Evolutionary conservation across 495 filamentous ascomycete species (phyloP), one percentile per base, ranked within the genome.

Genomic region (Astrothelium subdiscretum): DNA sequence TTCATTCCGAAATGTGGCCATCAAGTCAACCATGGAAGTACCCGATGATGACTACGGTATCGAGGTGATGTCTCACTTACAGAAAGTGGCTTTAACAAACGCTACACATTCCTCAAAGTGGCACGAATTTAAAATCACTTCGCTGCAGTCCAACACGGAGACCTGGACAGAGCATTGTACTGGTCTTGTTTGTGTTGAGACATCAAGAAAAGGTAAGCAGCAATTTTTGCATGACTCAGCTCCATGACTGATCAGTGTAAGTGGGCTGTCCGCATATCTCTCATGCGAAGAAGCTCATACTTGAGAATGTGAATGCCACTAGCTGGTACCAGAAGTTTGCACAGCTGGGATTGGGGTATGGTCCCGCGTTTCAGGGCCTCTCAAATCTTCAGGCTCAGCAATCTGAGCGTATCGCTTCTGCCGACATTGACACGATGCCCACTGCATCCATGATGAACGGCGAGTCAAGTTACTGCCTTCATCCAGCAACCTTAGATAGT

Each of bases 401-500:
- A 38, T 38, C 13, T 38, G 6, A 38, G 13, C 32, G 13, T 13
- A 13, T 38, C 32, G 32, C 32, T 38, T 6, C 32, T 13, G 32
- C 32, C 32, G 32, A 38, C 13, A 13, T 38, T 13, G 13, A 38
- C 13, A 38, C 13, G 32, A 38, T 38, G 13, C 32, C 32, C 32
- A 38, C 32, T 38, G 32, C 32, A 13, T 38, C 32, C 32, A 38
- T 38, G 32, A 38, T 38, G 32, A 38, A 38, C 32, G 32, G 32
- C 5, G 32, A 38, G 32, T 72, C 71, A 67, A 64, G 65, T 6
- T 76, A 78, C 57, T 31, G 81, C n/a, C 71, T 82, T n/a, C 80
- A 83, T 58, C 81, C 81, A 0, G 75, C 75, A 0, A 80, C 78
- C 22, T 63, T 80, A 6, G 77, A 79, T 40, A 59, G 31, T 29